phyloP scores from a whole-genome alignment of 1,284 basidiomycete species.

The Termitomyces sp. region DNA sequence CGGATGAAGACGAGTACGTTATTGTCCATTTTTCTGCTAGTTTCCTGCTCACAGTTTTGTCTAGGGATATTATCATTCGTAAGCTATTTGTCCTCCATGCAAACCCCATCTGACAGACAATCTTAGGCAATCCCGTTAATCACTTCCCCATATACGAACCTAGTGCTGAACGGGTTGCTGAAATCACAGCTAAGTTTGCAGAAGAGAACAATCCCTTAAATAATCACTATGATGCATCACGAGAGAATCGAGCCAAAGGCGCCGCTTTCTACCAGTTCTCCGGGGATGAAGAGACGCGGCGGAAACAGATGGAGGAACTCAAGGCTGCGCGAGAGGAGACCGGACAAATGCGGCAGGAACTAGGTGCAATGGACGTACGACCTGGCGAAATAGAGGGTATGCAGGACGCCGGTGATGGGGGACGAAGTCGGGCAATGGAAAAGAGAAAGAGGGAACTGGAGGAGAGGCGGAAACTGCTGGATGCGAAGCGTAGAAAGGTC shows the following conservation, averaged over 20 bases:
- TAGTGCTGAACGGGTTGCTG: constrained; percentile 69
- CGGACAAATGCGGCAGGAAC: constrained; percentile 52
- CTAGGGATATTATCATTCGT: constrained; percentile 56
- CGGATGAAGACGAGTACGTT: constrained; percentile 56
- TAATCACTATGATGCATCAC: constrained; percentile 77
- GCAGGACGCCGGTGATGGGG: constrained; percentile 30
- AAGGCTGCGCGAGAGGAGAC: constrained; percentile 68
- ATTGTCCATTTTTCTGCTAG: constrained; percentile 2
- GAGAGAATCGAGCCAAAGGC: constrained; percentile 82
- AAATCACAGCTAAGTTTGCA: constrained; percentile 69
- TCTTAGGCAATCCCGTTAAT: constrained; percentile 66
- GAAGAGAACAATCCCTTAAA: constrained; percentile 73
- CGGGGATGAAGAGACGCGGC: constrained; percentile 70
- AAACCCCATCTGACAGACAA: not conserved
- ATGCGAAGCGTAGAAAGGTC: constrained; percentile 74
- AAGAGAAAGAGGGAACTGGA: constrained; percentile 79
- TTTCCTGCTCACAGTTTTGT: constrained; percentile 7
- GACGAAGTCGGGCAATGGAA: constrained; percentile 60
- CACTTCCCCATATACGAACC: constrained; percentile 86
- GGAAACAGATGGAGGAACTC: constrained; percentile 76
- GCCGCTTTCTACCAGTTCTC: constrained; percentile 91
- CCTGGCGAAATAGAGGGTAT: constrained; percentile 69
- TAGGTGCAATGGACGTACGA: constrained; percentile 51
- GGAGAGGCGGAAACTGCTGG: constrained; percentile 70
- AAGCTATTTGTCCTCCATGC: constrained; percentile 20